phyloP scores from a whole-genome alignment of 495 filamentous ascomycete genomes.

The Margaritispora aquatica region DNA sequence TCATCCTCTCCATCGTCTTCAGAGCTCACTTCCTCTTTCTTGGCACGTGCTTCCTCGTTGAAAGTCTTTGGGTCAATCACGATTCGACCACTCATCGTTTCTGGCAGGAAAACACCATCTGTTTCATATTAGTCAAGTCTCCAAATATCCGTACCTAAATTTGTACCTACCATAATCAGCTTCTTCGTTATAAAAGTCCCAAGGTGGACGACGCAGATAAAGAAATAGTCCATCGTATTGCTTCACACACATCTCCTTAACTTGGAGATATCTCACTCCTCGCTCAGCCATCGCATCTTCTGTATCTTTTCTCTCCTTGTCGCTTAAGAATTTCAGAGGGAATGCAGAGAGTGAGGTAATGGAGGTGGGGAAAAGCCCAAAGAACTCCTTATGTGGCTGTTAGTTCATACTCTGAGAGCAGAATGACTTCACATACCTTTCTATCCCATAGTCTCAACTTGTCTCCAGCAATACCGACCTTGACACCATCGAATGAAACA shows the following conservation, averaged over 20 bases:
- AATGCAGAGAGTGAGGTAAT: neutral
- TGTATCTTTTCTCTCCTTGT: constrained; percentile 15
- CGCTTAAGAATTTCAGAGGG: constrained; percentile 23
- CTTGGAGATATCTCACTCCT: constrained; percentile 13
- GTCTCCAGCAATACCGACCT: constrained; percentile 1
- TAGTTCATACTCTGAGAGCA: too few relatives aligned
- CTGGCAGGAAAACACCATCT: constrained; percentile 23
- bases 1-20: neutral
- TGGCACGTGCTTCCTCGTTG: constrained; percentile 24
- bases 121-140: constrained; percentile 4
- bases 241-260: constrained; percentile 19
- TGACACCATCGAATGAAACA: constrained; percentile 2
- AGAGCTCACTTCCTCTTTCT: constrained; percentile 1
- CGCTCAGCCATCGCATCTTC: constrained; percentile 19
- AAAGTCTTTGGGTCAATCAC: constrained; percentile 33
- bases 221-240: constrained; percentile 25
- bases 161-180: neutral
- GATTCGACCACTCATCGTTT: constrained; percentile 26
- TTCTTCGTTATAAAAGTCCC: constrained; percentile 24
- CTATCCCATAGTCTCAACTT: constrained; percentile 7
- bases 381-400: neutral
- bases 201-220: constrained; percentile 25
- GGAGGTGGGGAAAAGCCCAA: neutral
- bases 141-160: too few relatives aligned
- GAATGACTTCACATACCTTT: neutral